Conservation (phyloP, 2,329 filamentous ascomycete species). For the Fusarium tjaetaba region DNA sequence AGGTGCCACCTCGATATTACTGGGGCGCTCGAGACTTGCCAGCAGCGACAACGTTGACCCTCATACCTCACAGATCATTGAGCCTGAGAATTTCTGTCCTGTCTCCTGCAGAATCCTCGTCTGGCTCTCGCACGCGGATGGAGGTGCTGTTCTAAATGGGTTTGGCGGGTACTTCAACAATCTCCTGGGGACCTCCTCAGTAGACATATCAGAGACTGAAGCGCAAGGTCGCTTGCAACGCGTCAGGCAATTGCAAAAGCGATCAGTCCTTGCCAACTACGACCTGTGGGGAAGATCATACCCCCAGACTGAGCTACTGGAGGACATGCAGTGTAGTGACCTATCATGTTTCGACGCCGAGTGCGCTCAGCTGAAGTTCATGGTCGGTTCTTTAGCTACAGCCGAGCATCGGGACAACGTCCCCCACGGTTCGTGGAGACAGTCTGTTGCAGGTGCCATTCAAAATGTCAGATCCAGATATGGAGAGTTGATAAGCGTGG, state of each 20-base stretch:
- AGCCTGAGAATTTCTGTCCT: neutral
- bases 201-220: neutral
- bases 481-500: neutral
- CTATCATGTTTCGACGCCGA: neutral
- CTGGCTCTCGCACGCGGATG: neutral
- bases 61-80: neutral
- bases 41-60: fast-evolving
- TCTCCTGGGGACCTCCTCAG: neutral
- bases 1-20: neutral
- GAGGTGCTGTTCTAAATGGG: neutral
- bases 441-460: neutral
- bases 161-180: neutral
- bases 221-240: neutral
- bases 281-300: neutral
- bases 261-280: neutral
- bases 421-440: neutral
- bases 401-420: neutral
- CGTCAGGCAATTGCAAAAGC: neutral
- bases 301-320: neutral
- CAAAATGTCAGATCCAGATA: neutral
- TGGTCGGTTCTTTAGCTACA: neutral
- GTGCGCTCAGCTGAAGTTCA: neutral
- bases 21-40: neutral
- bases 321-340: neutral
- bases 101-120: neutral